Conservation (phyloP, 352 stramenopile genomes). For the Globisporangium emineosum region DNA sequence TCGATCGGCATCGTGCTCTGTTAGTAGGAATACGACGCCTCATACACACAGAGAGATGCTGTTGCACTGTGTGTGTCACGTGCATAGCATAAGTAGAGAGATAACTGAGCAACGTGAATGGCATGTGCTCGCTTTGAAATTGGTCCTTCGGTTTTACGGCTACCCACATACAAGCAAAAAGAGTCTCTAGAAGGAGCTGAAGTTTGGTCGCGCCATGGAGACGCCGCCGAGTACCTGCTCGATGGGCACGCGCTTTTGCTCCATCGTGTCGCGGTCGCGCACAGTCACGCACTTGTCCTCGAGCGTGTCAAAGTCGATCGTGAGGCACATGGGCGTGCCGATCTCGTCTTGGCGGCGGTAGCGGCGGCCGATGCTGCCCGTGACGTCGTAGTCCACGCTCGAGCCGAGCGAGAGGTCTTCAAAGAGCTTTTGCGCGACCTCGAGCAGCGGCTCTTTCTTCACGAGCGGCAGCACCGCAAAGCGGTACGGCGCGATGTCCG, state of each 20-base stretch:
- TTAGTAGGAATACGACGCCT: neutral
- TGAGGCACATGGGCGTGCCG: constrained; percentile 96
- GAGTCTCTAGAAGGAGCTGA: constrained; percentile 18
- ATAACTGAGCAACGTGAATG: neutral
- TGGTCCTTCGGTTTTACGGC: neutral
- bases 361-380: constrained; percentile 84
- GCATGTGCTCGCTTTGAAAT: neutral
- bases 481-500: constrained; percentile 92
- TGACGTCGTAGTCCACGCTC: constrained; percentile 91
- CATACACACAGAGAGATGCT: neutral
- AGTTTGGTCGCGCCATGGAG: constrained; percentile 7
- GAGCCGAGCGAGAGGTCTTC: constrained; percentile 82
- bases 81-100: neutral
- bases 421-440: constrained; percentile 89
- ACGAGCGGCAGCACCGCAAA: constrained; percentile 92
- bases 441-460: constrained; percentile 93
- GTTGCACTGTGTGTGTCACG: neutral
- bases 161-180: neutral
- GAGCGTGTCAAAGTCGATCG: constrained; percentile 96
- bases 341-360: constrained; percentile 98
- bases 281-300: constrained; percentile 96
- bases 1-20: constrained; percentile 4
- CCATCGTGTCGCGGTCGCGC: constrained; percentile 93
- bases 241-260: constrained; percentile 93
- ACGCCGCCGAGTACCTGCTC: constrained; percentile 71